Base-by-base conservation (phyloP, 176 grass and related monocot species). In the Puya raimondii region DNA sequence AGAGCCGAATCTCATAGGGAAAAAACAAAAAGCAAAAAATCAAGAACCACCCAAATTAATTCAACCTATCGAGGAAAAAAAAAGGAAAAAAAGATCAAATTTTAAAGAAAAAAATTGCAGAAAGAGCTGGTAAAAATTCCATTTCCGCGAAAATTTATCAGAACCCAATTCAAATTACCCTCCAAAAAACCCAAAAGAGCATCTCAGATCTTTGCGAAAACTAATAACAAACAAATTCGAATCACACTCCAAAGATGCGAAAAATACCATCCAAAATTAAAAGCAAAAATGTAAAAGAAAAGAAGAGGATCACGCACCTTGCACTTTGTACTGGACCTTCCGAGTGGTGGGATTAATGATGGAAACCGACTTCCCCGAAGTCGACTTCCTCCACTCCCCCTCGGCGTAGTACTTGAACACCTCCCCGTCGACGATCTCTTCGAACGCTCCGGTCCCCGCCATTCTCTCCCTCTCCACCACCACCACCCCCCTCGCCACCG, bases 271-370 rank as follows among this genome's bases (percentile, higher is more conserved):
- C 33, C 4, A 42, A 42, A 42, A 42, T 42, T 42, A 1, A 7
- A 42, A 42, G 13, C 64, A 47, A 14, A 42, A 15, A 61, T 8
- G 10, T 47, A 67, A 67, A 16, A 10, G 21, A 29, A 21, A 48
- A 14, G 33, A 9, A 42, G 22, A 64, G 51, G 17, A 1, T 10
- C 74, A 15, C 5, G 10, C 50, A 96, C 93, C 94, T 93, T 97
- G 94, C 53, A 97, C 94, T 27, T 68, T 88, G 72, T 88, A 97
- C 74, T 97, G 94, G 0, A 82, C 73, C 73, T 86, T 80, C 74
- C 94, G 78, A 14, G 86, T 97, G 58, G 89, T 92, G 68, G 94
- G 94, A 80, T 97, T 97, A 83, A 97, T 70, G 77, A 97, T 93
- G 65, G 89, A 77, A 78, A 97, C 89, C 48, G 89, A 77, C 78